Evolutionary conservation across 192 early-diverging fungal genomes (phyloP).

Genomic region (Chytriomyces hyalinus): DNA sequence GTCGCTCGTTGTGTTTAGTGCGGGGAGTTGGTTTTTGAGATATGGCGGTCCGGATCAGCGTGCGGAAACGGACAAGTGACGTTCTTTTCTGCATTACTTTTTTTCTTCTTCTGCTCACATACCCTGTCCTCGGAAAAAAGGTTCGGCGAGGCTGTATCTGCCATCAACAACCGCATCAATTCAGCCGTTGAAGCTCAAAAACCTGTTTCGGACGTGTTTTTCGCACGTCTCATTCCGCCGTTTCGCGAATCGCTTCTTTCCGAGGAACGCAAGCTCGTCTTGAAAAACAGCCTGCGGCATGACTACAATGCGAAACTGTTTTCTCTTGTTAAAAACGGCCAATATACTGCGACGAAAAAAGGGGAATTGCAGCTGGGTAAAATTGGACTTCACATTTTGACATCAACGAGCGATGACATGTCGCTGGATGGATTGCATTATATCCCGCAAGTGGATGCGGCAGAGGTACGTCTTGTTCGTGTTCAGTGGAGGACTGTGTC

Average conservation of each 20-base stretch:
- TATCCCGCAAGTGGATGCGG: constrained; percentile 47
- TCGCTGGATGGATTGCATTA: constrained; percentile 79
- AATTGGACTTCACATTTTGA: constrained; percentile 41
- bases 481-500: constrained; percentile 66
- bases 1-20: constrained; percentile 52
- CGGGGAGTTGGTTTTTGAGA: constrained; percentile 73
- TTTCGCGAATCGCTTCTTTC: constrained; percentile 47
- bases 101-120: too few relatives aligned
- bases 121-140: too few relatives aligned
- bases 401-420: constrained; percentile 34
- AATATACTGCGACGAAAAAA: neutral
- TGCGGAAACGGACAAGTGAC: constrained; percentile 40
- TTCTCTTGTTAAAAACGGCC: neutral
- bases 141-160: too few relatives aligned
- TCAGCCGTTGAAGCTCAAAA: neutral
- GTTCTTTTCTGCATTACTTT: neutral
- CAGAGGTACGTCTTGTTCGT: constrained; percentile 58
- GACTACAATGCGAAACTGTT: constrained; percentile 45
- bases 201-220: constrained; percentile 19
- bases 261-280: constrained; percentile 48
- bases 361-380: constrained; percentile 8
- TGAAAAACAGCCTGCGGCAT: constrained; percentile 63
- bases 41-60: constrained; percentile 55
- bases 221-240: constrained; percentile 39
- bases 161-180: constrained; percentile 10